Evolutionary conservation across 768 basidiomycete genomes (phyloP), one percentile per base, ranked within the genome.

Genomic region (Boletus eberwhitei): DNA sequence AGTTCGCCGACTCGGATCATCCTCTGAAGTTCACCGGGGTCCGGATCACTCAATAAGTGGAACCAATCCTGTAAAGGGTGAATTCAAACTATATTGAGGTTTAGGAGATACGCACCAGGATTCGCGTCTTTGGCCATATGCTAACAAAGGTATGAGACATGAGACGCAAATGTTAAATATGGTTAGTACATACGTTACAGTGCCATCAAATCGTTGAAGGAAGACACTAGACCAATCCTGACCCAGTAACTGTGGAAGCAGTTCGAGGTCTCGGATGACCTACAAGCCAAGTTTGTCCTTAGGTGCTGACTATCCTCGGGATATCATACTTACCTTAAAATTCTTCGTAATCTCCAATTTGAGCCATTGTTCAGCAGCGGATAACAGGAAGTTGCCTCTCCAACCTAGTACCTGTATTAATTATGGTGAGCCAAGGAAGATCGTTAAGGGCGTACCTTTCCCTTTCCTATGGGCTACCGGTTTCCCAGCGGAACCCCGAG

Each of bases 181-280:
- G 16, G 40, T n/a, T 38, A 21, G 12, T 17, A 77, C 88, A 65
- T 78, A 92, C 90, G 91, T 93, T 45, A 93, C 86, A 24, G 83
- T 77, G 5, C 90, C 90, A 61, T 93, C 93, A 66, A 97, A 98
- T 47, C 92, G 82, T 70, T 98, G 97, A 47, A 98, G 74, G 68
- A 98, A 99, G 12, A 98, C 93, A 58, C 88, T 89, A 1, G 91
- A 93, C 96, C 96, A 98, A 69, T 99, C 96, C 67, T 86, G 93
- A 2, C 95, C 95, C 6, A 96, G 76, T 3, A 98, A 63, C 54
- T 93, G 87, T n/a, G 97, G 97, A 51, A 98, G 78, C 21, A 99
- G 81, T 66, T 99, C 97, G 2, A 99, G 80, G 68, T 98, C 97
- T 39, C 97, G 87, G 54, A 99, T 99, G 48, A 98, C 78, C 80